Evolutionary conservation across 139 green algal species (phyloP), one percentile per base, ranked within the genome.

Genomic region (Volvox africanus): DNA sequence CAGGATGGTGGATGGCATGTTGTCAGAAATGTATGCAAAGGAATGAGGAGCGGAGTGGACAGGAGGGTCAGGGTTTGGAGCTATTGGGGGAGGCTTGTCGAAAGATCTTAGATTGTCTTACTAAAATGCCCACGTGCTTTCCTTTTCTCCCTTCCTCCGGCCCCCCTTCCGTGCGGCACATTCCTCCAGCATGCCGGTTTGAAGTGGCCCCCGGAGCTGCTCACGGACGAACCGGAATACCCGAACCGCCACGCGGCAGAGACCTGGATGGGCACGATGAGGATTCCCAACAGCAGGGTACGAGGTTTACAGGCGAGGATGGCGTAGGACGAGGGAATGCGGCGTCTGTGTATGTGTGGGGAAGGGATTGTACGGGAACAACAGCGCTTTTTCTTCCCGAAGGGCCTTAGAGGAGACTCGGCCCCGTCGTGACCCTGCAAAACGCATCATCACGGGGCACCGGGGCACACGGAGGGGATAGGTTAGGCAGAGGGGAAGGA

Each of bases 201-300:
- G 26, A 22, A n/a, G 37, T 89, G 83, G 83, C 83, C 83, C 17
- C 30, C 67, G 21, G 26, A 80, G 83, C 35, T 89, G 67, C 14
- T 37, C 18, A 24, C 2, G 0, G 32, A 61, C 14, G 2, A 16
- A 2, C 67, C 33, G 26, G 35, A 65, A 28, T 89, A 55, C 35
- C 67, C 65, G 18, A 32, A 44, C 67, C 14, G 35, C 32, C 2
- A 33, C 61, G 1, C 62, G 19, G 62, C 14, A 1, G 83, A 89
- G 67, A 9, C 75, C 26, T 80, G 67, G 83, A 89, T 44, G 1
- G 83, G 36, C 9, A 26, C 24, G 1, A 44, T 89, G 83, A 24
- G 26, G 13, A 68, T 89, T 36, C 83, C 83, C 67, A 89, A 89
- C 83, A 69, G 55, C 33, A 19, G 80, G 80, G 80, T 86, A 44